Evolutionary conservation across 208 protist species (phyloP).

Genomic region (Naegleria lovaniensis): DNA sequence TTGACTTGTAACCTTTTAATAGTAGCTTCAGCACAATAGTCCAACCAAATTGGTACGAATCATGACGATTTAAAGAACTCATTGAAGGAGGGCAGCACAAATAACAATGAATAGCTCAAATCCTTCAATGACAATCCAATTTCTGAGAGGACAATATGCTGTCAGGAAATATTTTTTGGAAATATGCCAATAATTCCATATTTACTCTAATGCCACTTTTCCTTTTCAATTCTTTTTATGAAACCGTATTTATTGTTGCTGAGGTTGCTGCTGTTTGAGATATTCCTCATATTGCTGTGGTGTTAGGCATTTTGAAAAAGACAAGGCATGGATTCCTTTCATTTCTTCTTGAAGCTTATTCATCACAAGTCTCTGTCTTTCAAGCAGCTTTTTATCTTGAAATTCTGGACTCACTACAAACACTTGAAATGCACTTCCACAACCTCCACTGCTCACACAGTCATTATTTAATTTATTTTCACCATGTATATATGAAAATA

Average conservation of each 20-base stretch:
- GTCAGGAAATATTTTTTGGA: background rate
- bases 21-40: background rate
- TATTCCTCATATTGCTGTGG: conserved; percentile 20
- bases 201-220: too few relatives aligned
- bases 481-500: background rate
- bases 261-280: background rate
- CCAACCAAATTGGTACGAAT: background rate
- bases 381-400: background rate
- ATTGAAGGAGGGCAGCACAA: background rate
- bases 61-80: background rate
- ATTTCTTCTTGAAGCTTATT: conserved; percentile 1
- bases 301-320: background rate
- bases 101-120: too few relatives aligned
- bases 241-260: background rate
- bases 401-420: background rate
- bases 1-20: background rate
- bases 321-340: conserved; percentile 10
- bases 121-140: background rate
- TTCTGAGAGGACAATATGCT: too few relatives aligned
- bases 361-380: conserved; percentile 19
- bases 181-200: background rate
- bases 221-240: too few relatives aligned
- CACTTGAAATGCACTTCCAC: background rate
- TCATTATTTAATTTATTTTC: background rate
- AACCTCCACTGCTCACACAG: background rate